phyloP scores from a whole-genome alignment of 805 yeast genomes.

The Wilhelminamyces savonicus region DNA sequence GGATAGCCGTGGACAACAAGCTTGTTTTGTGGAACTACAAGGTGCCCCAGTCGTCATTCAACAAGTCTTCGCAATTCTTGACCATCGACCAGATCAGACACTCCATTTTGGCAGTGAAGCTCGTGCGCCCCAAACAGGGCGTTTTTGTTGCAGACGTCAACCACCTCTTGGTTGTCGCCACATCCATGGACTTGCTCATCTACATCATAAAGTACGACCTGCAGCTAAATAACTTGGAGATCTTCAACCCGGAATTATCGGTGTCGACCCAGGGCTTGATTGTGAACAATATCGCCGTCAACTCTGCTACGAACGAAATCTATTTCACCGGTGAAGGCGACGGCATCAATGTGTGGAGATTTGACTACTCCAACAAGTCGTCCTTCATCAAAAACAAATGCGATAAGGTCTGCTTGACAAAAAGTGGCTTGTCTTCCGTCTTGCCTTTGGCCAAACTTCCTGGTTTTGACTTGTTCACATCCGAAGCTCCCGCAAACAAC shows the following conservation, averaged over 20 bases:
- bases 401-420: constrained; percentile 74
- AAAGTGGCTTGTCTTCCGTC: constrained; percentile 44
- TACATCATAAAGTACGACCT: constrained; percentile 59
- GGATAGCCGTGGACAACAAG: constrained; percentile 81
- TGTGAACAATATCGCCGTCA: constrained; percentile 54
- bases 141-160: constrained; percentile 76
- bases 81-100: constrained; percentile 79
- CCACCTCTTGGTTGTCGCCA: constrained; percentile 67
- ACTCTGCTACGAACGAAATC: constrained; percentile 65
- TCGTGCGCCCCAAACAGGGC: constrained; percentile 76
- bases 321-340: constrained; percentile 80
- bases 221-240: constrained; percentile 44
- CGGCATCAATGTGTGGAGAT: constrained; percentile 79
- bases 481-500: constrained; percentile 9
- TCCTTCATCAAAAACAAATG: constrained; percentile 85
- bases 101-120: constrained; percentile 66
- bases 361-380: constrained; percentile 74
- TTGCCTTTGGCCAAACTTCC: constrained; percentile 30
- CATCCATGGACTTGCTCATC: constrained; percentile 72
- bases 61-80: constrained; percentile 49
- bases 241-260: constrained; percentile 77
- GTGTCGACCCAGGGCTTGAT: constrained; percentile 76
- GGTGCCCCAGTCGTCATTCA: constrained; percentile 43
- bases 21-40: constrained; percentile 81
- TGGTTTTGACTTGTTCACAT: constrained; percentile 25